These are phyloP conservation scores for Diaporthe eres DNA, from an alignment of 2,329 filamentous ascomycete genomes.

Conservation along the genomic window DNA sequence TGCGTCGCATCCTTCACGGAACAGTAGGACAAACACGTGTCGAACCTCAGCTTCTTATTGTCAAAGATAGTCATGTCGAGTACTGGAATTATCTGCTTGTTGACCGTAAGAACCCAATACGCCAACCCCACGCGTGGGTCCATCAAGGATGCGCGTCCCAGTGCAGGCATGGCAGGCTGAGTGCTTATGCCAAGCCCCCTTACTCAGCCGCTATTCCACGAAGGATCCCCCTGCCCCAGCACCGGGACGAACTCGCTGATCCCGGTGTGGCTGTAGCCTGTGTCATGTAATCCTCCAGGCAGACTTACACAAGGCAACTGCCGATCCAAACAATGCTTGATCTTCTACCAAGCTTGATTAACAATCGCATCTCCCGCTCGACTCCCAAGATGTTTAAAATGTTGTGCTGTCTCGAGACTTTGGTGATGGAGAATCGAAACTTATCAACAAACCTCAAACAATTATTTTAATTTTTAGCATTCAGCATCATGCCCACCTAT, in stretches of 20 bases:
- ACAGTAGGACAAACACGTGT: no score
- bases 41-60: not conserved
- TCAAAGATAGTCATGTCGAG: no score
- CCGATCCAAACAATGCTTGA: constrained; percentile 5
- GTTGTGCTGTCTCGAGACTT: not conserved
- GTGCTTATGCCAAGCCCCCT: constrained; percentile 15
- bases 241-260: not conserved
- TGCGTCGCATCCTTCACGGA: not conserved
- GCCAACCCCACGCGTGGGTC: not conserved
- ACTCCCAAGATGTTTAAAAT: not conserved
- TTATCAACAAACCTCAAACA: not conserved
- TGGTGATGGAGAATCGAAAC: not conserved
- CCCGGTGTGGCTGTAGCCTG: not conserved
- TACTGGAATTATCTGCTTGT: not conserved
- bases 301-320: constrained; percentile 23
- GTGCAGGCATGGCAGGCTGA: not conserved
- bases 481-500: constrained; percentile 6
- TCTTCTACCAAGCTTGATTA: not conserved
- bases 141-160: not conserved
- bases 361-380: not conserved
- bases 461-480: not conserved
- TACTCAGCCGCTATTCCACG: not conserved
- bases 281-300: constrained; percentile 21
- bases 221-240: not conserved
- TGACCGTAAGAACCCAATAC: not conserved